These are phyloP conservation scores for Magnusiomyces ingens DNA, from an alignment of 1,139 yeast genomes.

Conservation along the genomic window DNA sequence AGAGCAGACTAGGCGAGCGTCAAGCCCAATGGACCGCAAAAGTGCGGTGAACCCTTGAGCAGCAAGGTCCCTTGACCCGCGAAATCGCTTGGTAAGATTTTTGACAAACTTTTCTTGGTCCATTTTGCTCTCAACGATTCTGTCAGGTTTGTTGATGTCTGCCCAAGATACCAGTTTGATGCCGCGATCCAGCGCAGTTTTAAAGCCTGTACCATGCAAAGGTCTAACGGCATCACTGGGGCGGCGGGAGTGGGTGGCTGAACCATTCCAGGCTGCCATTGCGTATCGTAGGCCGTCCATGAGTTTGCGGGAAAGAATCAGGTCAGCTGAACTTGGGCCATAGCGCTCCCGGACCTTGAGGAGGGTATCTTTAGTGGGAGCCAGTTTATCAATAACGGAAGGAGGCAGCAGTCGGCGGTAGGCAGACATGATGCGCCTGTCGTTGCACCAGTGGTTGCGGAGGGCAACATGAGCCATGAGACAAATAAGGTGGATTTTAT, in stretches of 20 bases:
- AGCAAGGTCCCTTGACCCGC: slow-evolving; percentile 71
- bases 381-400: slow-evolving; percentile 41
- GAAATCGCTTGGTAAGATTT: slow-evolving; percentile 18
- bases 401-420: slow-evolving; percentile 42
- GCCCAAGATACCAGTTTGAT: slow-evolving; percentile 53
- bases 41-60: slow-evolving; percentile 85
- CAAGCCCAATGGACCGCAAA: slow-evolving; percentile 61
- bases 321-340: slow-evolving; percentile 8
- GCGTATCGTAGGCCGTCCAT: slow-evolving; percentile 67
- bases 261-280: slow-evolving; percentile 50
- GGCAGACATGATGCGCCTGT: slow-evolving; percentile 33
- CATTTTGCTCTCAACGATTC: slow-evolving; percentile 22
- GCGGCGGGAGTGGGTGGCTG: too few species aligned
- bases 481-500: slow-evolving; percentile 50
- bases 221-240: too few species aligned
- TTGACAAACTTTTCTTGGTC: slow-evolving; percentile 22
- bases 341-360: slow-evolving; percentile 34
- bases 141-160: slow-evolving; percentile 36
- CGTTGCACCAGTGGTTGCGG: slow-evolving; percentile 72
- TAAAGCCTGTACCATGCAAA: slow-evolving; percentile 39
- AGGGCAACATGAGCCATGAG: slow-evolving; percentile 59
- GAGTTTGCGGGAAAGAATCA: slow-evolving; percentile 46
- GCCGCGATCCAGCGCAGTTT: slow-evolving; percentile 42
- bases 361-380: slow-evolving; percentile 41
- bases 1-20: slow-evolving; percentile 71